Evolutionary conservation across 164 flowering plant genomes (phyloP), one percentile per base, ranked within the genome.

Genomic region (Magnolia sinica): DNA sequence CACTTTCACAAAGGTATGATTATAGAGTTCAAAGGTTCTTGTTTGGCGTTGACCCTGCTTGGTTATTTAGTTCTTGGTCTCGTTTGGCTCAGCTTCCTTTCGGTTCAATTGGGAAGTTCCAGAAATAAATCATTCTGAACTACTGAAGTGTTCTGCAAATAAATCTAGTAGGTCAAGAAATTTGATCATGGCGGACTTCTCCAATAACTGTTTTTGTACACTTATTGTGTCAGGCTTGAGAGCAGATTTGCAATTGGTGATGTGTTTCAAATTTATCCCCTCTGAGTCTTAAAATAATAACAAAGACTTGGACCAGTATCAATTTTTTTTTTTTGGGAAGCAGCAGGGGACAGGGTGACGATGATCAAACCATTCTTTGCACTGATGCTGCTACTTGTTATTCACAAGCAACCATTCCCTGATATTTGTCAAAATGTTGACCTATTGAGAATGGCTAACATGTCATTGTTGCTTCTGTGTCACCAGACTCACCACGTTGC

Each of bases 1-100:
- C 70, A 94, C 98, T 76, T 96, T 96, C 83, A 91, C 73, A 9
- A 92, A 87, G 83, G 99, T 91, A 82, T 76, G 45, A 77, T 31
- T n/a, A 37, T 20, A 5, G 23, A n/a, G 50, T 70, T 70, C n/a
- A 18, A 49, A 70, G 50, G 45, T 24, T 24, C 49, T 50, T n/a
- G 16, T 29, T n/a, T 50, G 19, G 13, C 3, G 7, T 13, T 20
- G 14, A 10, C 4, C 58, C n/a, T 11, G 8, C 52, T 7, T 16
- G 55, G 19, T 50, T 52, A 24, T 76, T 52, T 58, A 18, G 7
- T 68, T 18, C 61, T 55, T 55, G 27, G 14, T 27, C 6, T 51
- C 16, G 65, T 20, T 70, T 76, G 72, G 31, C 69, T 49, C 13
- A 27, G 18, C 20, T 50, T 75, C 59, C 18, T 67, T 45, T 50